These are phyloP conservation scores for Neurospora intermedia DNA, from an alignment of 495 filamentous ascomycete species.

Conservation along the genomic window DNA sequence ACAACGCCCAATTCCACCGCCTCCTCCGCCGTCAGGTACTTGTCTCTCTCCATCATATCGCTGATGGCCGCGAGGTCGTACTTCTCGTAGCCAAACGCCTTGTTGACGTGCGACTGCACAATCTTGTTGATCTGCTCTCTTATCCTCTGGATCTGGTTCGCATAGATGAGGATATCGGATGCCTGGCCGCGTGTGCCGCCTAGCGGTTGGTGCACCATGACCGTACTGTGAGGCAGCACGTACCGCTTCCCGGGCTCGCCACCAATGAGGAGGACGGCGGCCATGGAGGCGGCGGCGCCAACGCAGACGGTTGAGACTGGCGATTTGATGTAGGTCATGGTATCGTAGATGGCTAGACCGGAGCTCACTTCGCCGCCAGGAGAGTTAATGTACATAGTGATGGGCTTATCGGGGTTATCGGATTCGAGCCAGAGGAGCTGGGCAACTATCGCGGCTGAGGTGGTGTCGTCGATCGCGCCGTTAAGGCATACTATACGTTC, in stretches of 20 bases:
- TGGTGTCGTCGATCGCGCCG: conserved; percentile 76
- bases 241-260: conserved; percentile 78
- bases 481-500: conserved; percentile 96
- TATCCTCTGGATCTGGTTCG: conserved; percentile 87
- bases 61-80: conserved; percentile 68
- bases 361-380: conserved; percentile 94
- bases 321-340: conserved; percentile 92
- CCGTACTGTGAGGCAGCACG: conserved; percentile 78
- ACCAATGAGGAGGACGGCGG: conserved; percentile 75
- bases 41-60: conserved; percentile 91
- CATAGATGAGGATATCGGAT: conserved; percentile 88
- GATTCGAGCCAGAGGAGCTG: conserved; percentile 98
- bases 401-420: conserved; percentile 83
- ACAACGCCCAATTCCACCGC: conserved; percentile 83
- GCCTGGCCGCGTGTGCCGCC: conserved; percentile 90
- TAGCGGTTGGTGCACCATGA: conserved; percentile 95
- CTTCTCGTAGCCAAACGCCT: conserved; percentile 47
- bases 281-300: conserved; percentile 92
- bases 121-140: conserved; percentile 81
- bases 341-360: conserved; percentile 94
- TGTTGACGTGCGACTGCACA: conserved; percentile 76
- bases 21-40: conserved; percentile 82
- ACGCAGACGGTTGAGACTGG: conserved; percentile 92
- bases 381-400: conserved; percentile 95
- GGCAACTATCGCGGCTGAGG: conserved; percentile 84